Conservation (phyloP, 2,329 filamentous ascomycete genomes). For the Lachnellula hyalina region DNA sequence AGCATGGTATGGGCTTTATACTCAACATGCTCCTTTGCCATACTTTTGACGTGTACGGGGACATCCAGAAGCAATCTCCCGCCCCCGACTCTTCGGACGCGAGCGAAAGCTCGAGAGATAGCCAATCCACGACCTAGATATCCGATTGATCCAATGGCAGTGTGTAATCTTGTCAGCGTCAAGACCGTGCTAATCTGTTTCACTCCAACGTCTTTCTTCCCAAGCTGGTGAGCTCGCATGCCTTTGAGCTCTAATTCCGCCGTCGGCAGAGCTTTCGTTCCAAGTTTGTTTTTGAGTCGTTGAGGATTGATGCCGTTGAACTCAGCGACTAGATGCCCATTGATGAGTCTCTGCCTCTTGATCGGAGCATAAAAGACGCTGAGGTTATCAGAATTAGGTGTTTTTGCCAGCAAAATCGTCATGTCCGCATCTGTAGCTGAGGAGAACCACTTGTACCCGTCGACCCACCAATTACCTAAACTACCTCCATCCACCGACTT, state of each 20-base stretch:
- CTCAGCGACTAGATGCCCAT: slow-evolving; percentile 32
- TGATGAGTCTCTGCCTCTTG: slow-evolving; percentile 32
- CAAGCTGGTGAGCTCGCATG: slow-evolving; percentile 63
- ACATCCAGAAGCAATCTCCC: slow-evolving; percentile 45
- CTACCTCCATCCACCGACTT: slow-evolving; percentile 22
- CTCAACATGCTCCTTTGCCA: slow-evolving; percentile 50
- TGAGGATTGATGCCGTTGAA: slow-evolving; percentile 65
- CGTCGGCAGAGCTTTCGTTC: slow-evolving; percentile 64
- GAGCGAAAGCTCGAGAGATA: slow-evolving; percentile 52
- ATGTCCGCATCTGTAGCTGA: slow-evolving; percentile 61
- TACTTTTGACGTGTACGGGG: slow-evolving; percentile 51
- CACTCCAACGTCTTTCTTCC: slow-evolving; percentile 60
- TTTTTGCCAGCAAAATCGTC: slow-evolving; percentile 59
- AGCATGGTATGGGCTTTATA: slow-evolving; percentile 55
- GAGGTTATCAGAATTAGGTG: slow-evolving; percentile 41
- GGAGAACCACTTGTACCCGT: slow-evolving; percentile 69
- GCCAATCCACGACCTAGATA: slow-evolving; percentile 51
- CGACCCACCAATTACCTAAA: slow-evolving; percentile 55
- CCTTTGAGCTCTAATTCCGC: slow-evolving; percentile 62
- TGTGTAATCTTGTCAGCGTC: slow-evolving; percentile 60
- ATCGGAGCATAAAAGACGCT: slow-evolving; percentile 63
- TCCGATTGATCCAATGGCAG: slow-evolving; percentile 46
- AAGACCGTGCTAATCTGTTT: slow-evolving; percentile 64
- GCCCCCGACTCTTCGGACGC: slow-evolving; percentile 45
- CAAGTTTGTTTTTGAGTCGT: slow-evolving; percentile 67